Evolutionary conservation across 2,329 filamentous ascomycete species (phyloP).

Genomic region (Talaromyces sp.): DNA sequence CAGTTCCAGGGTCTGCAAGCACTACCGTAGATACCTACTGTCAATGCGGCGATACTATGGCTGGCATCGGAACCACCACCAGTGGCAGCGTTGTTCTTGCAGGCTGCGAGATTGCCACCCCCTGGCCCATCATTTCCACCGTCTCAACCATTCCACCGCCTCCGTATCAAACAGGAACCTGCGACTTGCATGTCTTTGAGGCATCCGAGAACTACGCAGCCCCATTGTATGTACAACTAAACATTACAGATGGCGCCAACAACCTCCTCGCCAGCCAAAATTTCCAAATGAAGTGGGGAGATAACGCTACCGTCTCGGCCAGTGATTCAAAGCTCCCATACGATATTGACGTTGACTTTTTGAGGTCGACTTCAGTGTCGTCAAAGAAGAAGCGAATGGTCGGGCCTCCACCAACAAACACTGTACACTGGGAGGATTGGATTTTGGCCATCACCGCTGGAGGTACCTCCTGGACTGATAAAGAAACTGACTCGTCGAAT

Average conservation of each 20-base stretch:
- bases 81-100: conserved; percentile 3
- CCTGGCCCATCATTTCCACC: conserved; percentile 1
- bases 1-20: conserved; percentile 1
- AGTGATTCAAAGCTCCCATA: conserved; percentile 8
- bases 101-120: conserved; percentile 1
- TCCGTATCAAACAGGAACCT: conserved; percentile 11
- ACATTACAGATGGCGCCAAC: conserved; percentile 8
- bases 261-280: not conserved
- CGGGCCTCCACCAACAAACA: not conserved
- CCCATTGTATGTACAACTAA: conserved; percentile 3
- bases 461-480: conserved; percentile 1
- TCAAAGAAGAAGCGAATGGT: not conserved
- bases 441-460: conserved; percentile 8
- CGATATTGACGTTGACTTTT: conserved; percentile 8
- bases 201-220: not conserved
- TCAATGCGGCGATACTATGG: conserved; percentile 6
- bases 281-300: conserved; percentile 8
- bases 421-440: conserved; percentile 5
- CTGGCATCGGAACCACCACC: conserved; percentile 3
- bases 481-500: conserved; percentile 5
- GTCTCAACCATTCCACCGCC: conserved; percentile 14
- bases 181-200: conserved; percentile 9
- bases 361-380: not conserved
- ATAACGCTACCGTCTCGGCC: not conserved
- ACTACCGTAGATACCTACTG: conserved; percentile 2